Conservation (phyloP, 352 stramenopile species). For the Globisporangium camurandrum region DNA sequence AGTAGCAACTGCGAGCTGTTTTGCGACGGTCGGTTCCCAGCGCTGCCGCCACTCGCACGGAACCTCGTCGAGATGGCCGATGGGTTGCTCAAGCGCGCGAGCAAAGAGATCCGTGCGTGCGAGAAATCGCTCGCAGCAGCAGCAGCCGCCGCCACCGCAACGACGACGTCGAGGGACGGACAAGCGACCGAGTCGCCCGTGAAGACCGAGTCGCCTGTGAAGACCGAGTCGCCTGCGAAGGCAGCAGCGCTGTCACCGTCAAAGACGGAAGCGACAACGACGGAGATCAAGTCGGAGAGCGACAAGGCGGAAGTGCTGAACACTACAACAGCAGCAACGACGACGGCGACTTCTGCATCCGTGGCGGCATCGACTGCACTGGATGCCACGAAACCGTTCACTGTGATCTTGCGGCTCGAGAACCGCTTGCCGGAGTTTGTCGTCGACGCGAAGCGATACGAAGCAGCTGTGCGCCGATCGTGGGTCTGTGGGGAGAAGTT, state of each 20-base stretch:
- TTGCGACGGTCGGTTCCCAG: conserved; percentile 72
- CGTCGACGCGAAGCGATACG: conserved; percentile 64
- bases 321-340: background rate
- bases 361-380: no score
- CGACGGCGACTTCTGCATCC: no score
- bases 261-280: background rate
- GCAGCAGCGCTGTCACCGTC: no score
- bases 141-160: conserved; percentile 2
- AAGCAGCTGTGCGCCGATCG: conserved; percentile 36
- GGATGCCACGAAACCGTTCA: conserved; percentile 24
- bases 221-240: background rate
- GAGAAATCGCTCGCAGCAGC: conserved; percentile 24
- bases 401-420: conserved; percentile 71
- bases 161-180: no score
- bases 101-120: conserved; percentile 53
- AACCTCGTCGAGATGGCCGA: conserved; percentile 65
- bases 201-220: background rate
- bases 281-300: conserved; percentile 1
- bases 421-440: conserved; percentile 36
- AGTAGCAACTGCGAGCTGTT: conserved; percentile 76
- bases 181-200: no score
- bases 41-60: conserved; percentile 58
- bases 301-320: conserved; percentile 6
- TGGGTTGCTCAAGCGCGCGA: conserved; percentile 54
- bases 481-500: conserved; percentile 69